Evolutionary conservation across 1,284 basidiomycete genomes (phyloP).

Genomic region (Cutaneotrichosporon curvatum): DNA sequence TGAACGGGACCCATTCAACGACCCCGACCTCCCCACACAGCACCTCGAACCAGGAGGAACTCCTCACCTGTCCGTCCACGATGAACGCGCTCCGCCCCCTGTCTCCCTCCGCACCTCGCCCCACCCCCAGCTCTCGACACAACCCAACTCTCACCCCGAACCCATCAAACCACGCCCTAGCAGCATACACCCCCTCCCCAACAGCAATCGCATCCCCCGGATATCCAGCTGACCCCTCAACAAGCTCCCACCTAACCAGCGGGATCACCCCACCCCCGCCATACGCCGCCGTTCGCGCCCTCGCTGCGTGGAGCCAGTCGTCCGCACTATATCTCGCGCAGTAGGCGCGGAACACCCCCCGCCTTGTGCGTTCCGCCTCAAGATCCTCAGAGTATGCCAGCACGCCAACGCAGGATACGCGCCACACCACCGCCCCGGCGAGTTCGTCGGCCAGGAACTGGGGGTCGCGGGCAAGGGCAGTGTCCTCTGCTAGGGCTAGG

Average conservation of each 20-base stretch:
- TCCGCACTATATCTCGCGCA: constrained; percentile 13
- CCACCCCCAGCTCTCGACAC: neutral
- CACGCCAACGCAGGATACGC: constrained; percentile 34
- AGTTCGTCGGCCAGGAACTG: constrained; percentile 28
- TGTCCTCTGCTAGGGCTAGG: constrained; percentile 13
- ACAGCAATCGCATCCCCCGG: constrained; percentile 41
- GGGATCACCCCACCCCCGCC: constrained; percentile 21
- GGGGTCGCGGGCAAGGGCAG: constrained; percentile 3
- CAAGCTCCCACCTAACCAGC: constrained; percentile 38
- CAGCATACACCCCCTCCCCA: constrained; percentile 36
- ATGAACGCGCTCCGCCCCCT: constrained; percentile 31
- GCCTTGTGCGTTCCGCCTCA: constrained; percentile 24
- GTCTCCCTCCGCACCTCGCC: constrained; percentile 24
- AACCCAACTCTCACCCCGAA: constrained; percentile 20
- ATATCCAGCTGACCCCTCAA: constrained; percentile 27
- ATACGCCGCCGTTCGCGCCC: constrained; percentile 53
- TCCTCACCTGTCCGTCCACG: constrained; percentile 37
- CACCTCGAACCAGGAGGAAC: constrained; percentile 35
- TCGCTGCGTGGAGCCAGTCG: constrained; percentile 62
- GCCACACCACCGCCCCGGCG: constrained; percentile 31
- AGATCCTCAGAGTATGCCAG: constrained; percentile 27
- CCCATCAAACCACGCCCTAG: constrained; percentile 38
- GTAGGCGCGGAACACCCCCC: constrained; percentile 28
- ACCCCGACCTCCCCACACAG: constrained; percentile 36
- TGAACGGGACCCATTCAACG: constrained; percentile 40